Base-by-base conservation (phyloP, 2,329 filamentous ascomycete genomes). In the Paraphaeosphaeria sporulosa region DNA sequence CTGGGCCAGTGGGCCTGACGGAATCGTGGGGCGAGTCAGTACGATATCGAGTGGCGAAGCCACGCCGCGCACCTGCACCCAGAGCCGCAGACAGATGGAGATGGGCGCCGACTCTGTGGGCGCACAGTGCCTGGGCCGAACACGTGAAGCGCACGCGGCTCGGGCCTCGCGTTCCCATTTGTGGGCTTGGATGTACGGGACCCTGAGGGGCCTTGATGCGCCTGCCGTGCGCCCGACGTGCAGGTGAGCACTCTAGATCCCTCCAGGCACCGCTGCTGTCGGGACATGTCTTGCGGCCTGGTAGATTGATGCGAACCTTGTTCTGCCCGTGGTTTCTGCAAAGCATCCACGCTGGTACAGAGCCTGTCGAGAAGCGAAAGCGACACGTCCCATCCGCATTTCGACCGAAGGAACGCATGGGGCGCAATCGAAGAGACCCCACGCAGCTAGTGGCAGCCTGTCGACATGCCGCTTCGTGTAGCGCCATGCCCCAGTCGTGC, bases 1-100 rank as follows among this genome's bases (percentile, higher is more conserved):
- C 48, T 50, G 48, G 27, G 48, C 48, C 30, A 50, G 48, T 50
- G 30, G 27, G 30, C 48, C 30, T 36, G 48, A 50, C 21, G 48
- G 25, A 34, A 50, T 23, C 32, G 48, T n/a, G 30, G 30, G 30
- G 48, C 48, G 48, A 50, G 48, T 50, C 48, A 38, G 32, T n/a
- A 50, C 6, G 30, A 21, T 50, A 50, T n/a, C 25, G 48, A 50
- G 30, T 34, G 48, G 30, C 48, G 19, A 50, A 36, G 48, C 48
- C 48, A 21, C 32, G n/a, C 15, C n/a, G 48, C 25, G 25, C 25
- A 27, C 25, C 25, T 17, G 48, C 17, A 50, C 48, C 48, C 27
- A 36, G 48, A 50, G n/a, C 15, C 17, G 30, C 30, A 36, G 30
- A 17, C 17, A 50, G 32, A 50, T 38, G 48, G 30, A 27, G 25